Percentiles rank a stretch among this genome's conserved stretches.
phyloP scores from a whole-genome alignment of 805 yeast genomes.

The Saturnispora sanitii region DNA sequence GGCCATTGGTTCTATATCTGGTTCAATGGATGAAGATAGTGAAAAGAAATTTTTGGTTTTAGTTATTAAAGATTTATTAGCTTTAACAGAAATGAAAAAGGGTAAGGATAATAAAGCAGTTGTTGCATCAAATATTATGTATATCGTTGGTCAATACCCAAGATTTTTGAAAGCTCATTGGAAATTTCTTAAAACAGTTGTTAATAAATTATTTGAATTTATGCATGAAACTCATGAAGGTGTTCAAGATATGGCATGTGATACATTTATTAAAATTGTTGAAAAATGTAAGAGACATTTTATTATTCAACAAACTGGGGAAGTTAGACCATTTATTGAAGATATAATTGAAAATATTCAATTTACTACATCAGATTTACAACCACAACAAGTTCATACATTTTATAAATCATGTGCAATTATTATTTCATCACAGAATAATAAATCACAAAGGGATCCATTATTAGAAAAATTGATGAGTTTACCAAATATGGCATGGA shows the following conservation, averaged over 20 bases:
- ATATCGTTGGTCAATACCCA: constrained; percentile 98
- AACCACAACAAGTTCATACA: constrained; percentile 96
- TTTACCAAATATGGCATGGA: constrained; percentile 93
- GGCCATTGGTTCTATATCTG: constrained; percentile 99
- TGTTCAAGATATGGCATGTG: constrained; percentile 99
- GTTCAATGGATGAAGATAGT: constrained; percentile 97
- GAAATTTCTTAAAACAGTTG: constrained; percentile 94
- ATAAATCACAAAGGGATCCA: constrained; percentile 57
- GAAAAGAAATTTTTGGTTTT: constrained; percentile 90
- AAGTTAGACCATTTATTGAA: constrained; percentile 82
- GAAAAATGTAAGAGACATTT: constrained; percentile 93
- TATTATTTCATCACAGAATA: constrained; percentile 79
- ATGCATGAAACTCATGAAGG: constrained; percentile 99
- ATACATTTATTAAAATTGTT: constrained; percentile 92
- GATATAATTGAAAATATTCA: constrained; percentile 81
- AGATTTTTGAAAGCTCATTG: constrained; percentile 95
- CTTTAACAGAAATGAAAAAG: constrained; percentile 89
- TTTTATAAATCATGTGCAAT: constrained; percentile 97
- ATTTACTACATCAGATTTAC: constrained; percentile 80
- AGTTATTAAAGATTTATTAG: constrained; percentile 84
- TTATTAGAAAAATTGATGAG: constrained; percentile 74
- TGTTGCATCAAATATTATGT: constrained; percentile 99
- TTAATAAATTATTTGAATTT: constrained; percentile 89
- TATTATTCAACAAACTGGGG: constrained; percentile 77
- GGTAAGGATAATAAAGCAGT: constrained; percentile 98